phyloP scores from a whole-genome alignment of 75 land plant genomes.

The Gnetum montanum region DNA sequence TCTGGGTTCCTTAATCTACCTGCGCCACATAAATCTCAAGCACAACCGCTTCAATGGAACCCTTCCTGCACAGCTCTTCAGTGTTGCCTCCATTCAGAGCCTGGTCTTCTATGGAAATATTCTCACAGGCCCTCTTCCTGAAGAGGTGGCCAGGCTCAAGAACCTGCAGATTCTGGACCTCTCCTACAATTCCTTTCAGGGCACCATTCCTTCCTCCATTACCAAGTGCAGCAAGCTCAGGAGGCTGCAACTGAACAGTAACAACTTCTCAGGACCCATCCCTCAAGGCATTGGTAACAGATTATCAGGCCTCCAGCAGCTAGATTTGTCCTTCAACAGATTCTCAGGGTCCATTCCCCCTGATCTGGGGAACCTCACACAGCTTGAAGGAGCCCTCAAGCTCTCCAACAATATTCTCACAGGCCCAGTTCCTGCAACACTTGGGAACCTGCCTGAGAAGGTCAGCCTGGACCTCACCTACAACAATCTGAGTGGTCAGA shows the following conservation, averaged over 20 bases:
- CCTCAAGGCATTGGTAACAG: constrained; percentile 39
- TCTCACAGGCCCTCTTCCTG: constrained; percentile 48
- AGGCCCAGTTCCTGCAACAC: constrained; percentile 34
- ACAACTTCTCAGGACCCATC: constrained; percentile 36
- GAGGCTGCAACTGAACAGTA: constrained; percentile 25
- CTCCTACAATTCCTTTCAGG: constrained; percentile 45
- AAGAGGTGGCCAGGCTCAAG: constrained; percentile 30
- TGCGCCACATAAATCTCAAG: constrained; percentile 46
- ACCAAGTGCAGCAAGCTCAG: constrained; percentile 28
- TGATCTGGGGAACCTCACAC: constrained; percentile 28
- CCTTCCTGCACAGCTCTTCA: constrained; percentile 35
- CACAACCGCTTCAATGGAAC: constrained; percentile 39
- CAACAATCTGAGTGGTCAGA: constrained; percentile 60
- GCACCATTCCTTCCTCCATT: constrained; percentile 29
- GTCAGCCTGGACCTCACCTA: constrained; percentile 47
- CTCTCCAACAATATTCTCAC: constrained; percentile 40
- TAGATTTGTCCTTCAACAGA: constrained; percentile 38
- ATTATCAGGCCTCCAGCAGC: constrained; percentile 21
- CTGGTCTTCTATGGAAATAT: constrained; percentile 41
- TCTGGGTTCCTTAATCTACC: constrained; percentile 27
- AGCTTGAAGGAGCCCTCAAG: constrained; percentile 20
- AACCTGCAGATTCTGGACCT: constrained; percentile 57
- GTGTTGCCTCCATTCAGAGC: constrained; percentile 30
- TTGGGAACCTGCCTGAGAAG: constrained; percentile 35
- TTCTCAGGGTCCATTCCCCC: constrained; percentile 32